Evolutionary conservation across 2,329 filamentous ascomycete genomes (phyloP).

Genomic region (Capronia americana): DNA sequence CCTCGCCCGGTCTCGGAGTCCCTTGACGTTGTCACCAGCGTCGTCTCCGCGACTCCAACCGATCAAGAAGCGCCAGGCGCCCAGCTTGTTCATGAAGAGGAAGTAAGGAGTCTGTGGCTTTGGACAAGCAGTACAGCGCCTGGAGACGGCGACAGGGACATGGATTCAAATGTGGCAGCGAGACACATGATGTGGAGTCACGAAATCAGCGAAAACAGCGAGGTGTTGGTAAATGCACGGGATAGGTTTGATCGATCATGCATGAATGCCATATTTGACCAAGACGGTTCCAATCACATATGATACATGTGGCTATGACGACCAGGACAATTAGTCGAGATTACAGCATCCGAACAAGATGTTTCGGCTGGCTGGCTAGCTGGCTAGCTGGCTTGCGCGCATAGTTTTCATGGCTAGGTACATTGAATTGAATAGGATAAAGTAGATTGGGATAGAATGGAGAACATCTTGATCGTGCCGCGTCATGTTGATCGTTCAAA

Average conservation of each 20-base stretch:
- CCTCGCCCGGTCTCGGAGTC: slow-evolving; percentile 19
- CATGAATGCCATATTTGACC: neutral
- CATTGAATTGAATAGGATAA: neutral
- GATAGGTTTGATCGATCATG: neutral
- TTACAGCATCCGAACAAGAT: neutral
- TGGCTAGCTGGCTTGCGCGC: no score
- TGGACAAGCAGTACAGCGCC: neutral
- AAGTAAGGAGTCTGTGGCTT: neutral
- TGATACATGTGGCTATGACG: neutral
- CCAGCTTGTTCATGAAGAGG: slow-evolving; percentile 28
- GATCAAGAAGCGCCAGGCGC: slow-evolving; percentile 27
- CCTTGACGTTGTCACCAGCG: slow-evolving; percentile 22
- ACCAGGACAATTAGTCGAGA: neutral
- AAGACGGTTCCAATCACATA: neutral
- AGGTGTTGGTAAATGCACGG: no score
- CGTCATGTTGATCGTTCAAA: neutral
- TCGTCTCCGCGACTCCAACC: slow-evolving; percentile 3
- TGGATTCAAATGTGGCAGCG: neutral
- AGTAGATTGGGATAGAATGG: neutral
- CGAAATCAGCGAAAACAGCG: neutral
- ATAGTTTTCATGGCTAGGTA: neutral
- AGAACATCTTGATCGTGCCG: neutral
- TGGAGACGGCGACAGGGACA: neutral
- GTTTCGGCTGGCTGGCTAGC: neutral
- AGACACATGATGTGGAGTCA: neutral